Base-by-base conservation (phyloP, 2,329 filamentous ascomycete species). In the Ceratocystis papillata region DNA sequence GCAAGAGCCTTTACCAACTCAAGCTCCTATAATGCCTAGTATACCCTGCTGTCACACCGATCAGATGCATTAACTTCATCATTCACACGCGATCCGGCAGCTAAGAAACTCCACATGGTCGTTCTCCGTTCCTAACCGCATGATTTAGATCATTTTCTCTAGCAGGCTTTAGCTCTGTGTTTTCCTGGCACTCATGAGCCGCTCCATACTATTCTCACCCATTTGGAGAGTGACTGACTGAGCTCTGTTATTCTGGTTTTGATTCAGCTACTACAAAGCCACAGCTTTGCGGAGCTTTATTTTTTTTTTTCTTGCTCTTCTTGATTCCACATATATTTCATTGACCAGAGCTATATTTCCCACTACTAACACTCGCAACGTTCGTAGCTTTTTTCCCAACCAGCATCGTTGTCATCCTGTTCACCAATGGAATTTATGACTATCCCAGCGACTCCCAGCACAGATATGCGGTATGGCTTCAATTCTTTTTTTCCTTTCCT, bases 391-490 rank as follows among this genome's bases (percentile, higher is more conserved):
- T 48, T 30, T 15, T 50, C 33, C 17, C 25, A 59, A 25, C 41
- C 61, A 48, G 17, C 3, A n/a, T 48, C 25, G 6, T 30, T 41
- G 17, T 28, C 44, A 7, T 15, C 61, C 41, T 50, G 20, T 72
- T 72, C 75, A 71, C 79, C 78, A 73, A 76, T 83, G 73, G 80
- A 81, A 71, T 83, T 81, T 72, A 77, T 82, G 72, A 79, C 81
- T 65, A 77, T 82, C 20, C 33, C 33, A 71, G 77, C 77, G 65
- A 74, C 77, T 63, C 76, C 78, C 70, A 72, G 76, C 41, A 74
- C 73, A 78, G 81, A 83, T 72, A 81, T 83, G 76, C 80, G 81
- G 81, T 83, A 74, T 73, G 81, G 80, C 59, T 60, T n/a, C 46
- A 50, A 8, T 59, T 59, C 53, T 7, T n/a, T 59, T 59, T 50